Evolutionary conservation across 2,329 filamentous ascomycete species (phyloP), one percentile per base, ranked within the genome.

Genomic region (Fusarium odoratissimum): DNA sequence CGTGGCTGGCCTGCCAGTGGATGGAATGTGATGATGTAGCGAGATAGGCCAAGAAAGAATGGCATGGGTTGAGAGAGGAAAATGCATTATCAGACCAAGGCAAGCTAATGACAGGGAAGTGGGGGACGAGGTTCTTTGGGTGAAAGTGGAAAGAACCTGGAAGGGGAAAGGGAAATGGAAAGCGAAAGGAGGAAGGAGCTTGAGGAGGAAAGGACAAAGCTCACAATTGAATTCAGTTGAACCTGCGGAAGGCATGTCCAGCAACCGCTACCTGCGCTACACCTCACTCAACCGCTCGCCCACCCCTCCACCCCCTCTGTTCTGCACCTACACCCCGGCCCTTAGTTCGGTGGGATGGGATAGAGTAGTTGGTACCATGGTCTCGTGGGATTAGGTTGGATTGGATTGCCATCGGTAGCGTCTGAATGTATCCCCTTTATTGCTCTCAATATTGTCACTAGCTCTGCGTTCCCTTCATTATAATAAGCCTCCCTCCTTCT

Each of bases 11-110:
- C 71, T 55, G 71, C 64, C 71, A 62, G 64, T 69, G 58, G 60
- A 59, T 74, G 72, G 72, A 74, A 74, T 74, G 72, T 63, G 52
- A 72, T 74, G 72, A 74, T 74, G 71, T 68, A 73, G 66, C 61
- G 71, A 74, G 55, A 65, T 69, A 37, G 69, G 64, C 69, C 69
- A 69, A 69, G 69, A 37, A 69, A 37, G 37, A 56, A n/a, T 57
- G 23, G 48, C 60, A 72, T 72, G 67, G 69, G 33, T 52, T 54
- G 45, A 63, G 40, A 33, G 38, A 44, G 13, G 31, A 19, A 63
- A 30, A 64, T 52, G 57, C 44, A 40, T 65, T 44, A 40, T 19
- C 38, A 44, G 48, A 38, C 42, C 55, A 41, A 67, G 64, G 58
- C 37, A 40, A 40, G 41, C 44, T 37, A 60, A 25, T 33, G 42